Percentiles rank a stretch among this genome's conserved stretches.
These are phyloP conservation scores for Acacia concinna DNA, from an alignment of 331 rosid species.

Conservation along the genomic window DNA sequence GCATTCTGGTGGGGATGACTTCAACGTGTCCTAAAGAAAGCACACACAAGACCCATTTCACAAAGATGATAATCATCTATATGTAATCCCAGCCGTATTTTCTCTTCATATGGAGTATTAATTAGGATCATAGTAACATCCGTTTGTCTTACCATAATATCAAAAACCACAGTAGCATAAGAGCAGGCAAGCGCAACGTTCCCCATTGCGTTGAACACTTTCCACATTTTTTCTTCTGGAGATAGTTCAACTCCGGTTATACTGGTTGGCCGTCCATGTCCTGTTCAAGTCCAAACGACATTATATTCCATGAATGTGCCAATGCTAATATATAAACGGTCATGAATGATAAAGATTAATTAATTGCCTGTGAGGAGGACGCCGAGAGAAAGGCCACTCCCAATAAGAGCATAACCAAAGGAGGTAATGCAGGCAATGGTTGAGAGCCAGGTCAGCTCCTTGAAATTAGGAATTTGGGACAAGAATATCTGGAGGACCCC, in stretches of 20 bases:
- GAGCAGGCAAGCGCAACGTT: constrained; percentile 76
- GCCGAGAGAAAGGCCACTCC: constrained; percentile 37
- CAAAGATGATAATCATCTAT: not conserved
- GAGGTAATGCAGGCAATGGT: constrained; percentile 45
- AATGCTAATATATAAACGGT: not conserved
- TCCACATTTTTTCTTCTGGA: constrained; percentile 52
- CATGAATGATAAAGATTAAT: not conserved
- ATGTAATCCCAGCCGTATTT: not conserved
- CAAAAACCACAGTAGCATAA: constrained; percentile 52
- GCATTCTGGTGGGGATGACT: constrained; percentile 63
- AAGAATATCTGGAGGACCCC: constrained; percentile 41
- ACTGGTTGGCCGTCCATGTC: constrained; percentile 46
- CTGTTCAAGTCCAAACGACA: constrained; percentile 33
- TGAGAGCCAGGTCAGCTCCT: constrained; percentile 49
- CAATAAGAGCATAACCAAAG: constrained; percentile 52
- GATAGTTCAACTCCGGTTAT: constrained; percentile 45
- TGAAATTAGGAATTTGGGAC: constrained; percentile 55
- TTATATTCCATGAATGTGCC: not conserved
- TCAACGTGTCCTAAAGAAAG: constrained; percentile 60
- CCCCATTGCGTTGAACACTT: constrained; percentile 55
- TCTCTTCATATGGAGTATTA: not conserved
- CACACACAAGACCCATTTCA: not conserved
- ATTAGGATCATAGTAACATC: not conserved
- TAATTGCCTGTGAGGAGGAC: constrained; percentile 41
- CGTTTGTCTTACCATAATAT: constrained; percentile 48